Conservation (phyloP, 2,329 filamentous ascomycete genomes). For the Phaeosphaeria sp. region DNA sequence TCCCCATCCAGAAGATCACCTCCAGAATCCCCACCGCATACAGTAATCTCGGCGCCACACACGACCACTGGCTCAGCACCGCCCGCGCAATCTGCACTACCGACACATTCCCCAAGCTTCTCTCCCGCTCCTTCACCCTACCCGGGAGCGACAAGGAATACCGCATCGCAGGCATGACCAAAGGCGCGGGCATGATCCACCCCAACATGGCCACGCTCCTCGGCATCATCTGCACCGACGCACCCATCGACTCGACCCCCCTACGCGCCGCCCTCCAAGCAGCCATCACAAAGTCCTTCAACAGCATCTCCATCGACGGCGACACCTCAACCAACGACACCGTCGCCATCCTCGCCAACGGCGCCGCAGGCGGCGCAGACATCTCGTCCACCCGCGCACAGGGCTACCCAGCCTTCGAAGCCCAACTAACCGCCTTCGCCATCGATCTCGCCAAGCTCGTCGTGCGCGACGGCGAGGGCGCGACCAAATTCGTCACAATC, state of each 20-base stretch:
- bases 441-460: slow-evolving; percentile 88
- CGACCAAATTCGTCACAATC: slow-evolving; percentile 97
- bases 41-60: slow-evolving; percentile 72
- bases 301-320: slow-evolving; percentile 95
- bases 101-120: slow-evolving; percentile 96
- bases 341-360: slow-evolving; percentile 92
- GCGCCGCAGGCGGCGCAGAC: slow-evolving; percentile 77
- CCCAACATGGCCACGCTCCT: slow-evolving; percentile 98
- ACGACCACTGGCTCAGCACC: slow-evolving; percentile 84
- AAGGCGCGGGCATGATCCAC: slow-evolving; percentile 98
- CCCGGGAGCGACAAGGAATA: slow-evolving; percentile 83
- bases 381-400: slow-evolving; percentile 61
- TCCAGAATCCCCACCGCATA: slow-evolving; percentile 80
- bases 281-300: slow-evolving; percentile 86
- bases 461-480: slow-evolving; percentile 94
- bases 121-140: slow-evolving; percentile 82
- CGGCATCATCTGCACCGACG: slow-evolving; percentile 90
- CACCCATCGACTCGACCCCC: slow-evolving; percentile 72
- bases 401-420: slow-evolving; percentile 75
- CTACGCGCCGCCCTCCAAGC: slow-evolving; percentile 74
- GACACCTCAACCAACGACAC: slow-evolving; percentile 99
- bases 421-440: slow-evolving; percentile 77
- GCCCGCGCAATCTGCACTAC: slow-evolving; percentile 97
- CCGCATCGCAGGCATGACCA: slow-evolving; percentile 91
- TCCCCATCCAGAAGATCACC: slow-evolving; percentile 91